Percentiles rank a stretch among this genome's conserved stretches.
phyloP scores from a whole-genome alignment of 1,284 basidiomycete species.

The Malassezia pachydermatis region DNA sequence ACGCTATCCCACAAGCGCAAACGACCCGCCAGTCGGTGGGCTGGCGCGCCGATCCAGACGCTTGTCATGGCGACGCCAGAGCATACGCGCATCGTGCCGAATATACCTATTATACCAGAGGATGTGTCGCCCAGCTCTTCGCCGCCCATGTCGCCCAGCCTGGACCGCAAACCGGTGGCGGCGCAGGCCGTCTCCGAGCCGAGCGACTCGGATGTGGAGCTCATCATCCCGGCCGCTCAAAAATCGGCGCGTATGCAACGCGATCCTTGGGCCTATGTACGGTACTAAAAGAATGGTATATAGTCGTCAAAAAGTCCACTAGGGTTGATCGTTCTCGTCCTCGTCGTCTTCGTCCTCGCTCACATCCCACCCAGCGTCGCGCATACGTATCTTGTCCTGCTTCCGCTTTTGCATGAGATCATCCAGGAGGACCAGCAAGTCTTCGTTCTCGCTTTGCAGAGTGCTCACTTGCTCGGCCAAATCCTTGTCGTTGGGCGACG shows the following conservation, averaged over 20 bases:
- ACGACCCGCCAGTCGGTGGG: constrained; percentile 5
- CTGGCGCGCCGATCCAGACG: not conserved
- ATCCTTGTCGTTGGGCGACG: not conserved
- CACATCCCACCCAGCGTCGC: constrained; percentile 66
- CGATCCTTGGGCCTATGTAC: constrained; percentile 5
- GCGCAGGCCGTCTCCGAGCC: not conserved
- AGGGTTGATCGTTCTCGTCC: constrained; percentile 59
- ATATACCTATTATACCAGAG: too few relatives aligned
- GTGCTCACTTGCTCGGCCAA: not conserved
- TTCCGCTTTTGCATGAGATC: constrained; percentile 76
- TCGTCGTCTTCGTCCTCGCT: constrained; percentile 62
- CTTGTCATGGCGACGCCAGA: constrained; percentile 14
- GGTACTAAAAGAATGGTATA: too few relatives aligned
- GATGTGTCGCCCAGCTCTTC: not conserved
- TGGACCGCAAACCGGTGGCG: not conserved
- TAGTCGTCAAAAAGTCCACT: not conserved
- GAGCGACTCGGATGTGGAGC: constrained; percentile 9
- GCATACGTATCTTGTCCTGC: constrained; percentile 67
- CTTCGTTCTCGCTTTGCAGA: constrained; percentile 63
- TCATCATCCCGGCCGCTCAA: constrained; percentile 6
- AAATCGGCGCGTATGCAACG: constrained; percentile 2
- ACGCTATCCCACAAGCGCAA: not conserved
- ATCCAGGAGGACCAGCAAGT: constrained; percentile 81
- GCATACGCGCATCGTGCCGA: constrained; percentile 1
- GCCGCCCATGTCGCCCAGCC: not conserved